Evolutionary conservation across 192 early-diverging fungal genomes (phyloP).

Genomic region (Backusella luteola): DNA sequence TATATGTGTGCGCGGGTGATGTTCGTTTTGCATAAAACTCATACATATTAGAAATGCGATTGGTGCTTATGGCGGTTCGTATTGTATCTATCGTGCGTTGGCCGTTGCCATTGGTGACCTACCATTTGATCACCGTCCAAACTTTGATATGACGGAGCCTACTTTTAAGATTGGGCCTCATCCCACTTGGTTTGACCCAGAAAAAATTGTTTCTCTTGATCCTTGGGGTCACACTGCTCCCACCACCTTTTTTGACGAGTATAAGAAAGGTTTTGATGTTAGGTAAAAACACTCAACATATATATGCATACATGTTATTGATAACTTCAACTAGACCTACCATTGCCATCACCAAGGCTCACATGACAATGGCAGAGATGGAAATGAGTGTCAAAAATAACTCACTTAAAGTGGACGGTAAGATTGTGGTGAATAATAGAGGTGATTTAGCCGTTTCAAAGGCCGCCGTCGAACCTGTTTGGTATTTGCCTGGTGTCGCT

Average conservation of each 20-base stretch:
- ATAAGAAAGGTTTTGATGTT: constrained; percentile 74
- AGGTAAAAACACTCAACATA: constrained; percentile 12
- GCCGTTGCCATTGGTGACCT: constrained; percentile 91
- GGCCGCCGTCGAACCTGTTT: constrained; percentile 93
- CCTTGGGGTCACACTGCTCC: constrained; percentile 86
- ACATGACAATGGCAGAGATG: constrained; percentile 92
- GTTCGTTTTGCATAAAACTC: neutral
- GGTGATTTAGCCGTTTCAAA: constrained; percentile 90
- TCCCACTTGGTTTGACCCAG: constrained; percentile 76
- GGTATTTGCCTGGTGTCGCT: constrained; percentile 92
- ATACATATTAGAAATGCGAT: constrained; percentile 79
- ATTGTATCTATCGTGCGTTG: constrained; percentile 88
- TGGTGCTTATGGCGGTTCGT: constrained; percentile 90
- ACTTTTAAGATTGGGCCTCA: constrained; percentile 78
- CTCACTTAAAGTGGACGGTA: constrained; percentile 72
- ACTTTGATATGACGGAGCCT: constrained; percentile 86
- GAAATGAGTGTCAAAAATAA: constrained; percentile 68
- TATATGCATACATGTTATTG: neutral
- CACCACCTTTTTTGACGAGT: constrained; percentile 56
- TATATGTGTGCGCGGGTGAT: neutral
- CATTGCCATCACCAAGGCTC: constrained; percentile 92
- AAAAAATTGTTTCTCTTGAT: constrained; percentile 92
- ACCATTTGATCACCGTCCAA: constrained; percentile 78
- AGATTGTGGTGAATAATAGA: constrained; percentile 70
- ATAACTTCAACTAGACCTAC: constrained; percentile 60